These are phyloP conservation scores for Podospora fimiseda DNA, from an alignment of 495 filamentous ascomycete species.

Conservation along the genomic window DNA sequence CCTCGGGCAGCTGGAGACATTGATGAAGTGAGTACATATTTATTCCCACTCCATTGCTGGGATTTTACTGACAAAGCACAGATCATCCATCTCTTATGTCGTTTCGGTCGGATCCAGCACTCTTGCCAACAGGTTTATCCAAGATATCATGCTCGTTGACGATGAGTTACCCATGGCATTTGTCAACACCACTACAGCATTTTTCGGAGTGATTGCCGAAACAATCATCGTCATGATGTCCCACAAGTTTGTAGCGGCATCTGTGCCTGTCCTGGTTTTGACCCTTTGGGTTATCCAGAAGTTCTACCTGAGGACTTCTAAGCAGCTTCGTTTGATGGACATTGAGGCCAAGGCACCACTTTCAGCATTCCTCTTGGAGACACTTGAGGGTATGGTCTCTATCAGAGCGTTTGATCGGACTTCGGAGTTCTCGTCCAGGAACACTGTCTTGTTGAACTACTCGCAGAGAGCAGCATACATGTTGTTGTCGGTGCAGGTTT, in stretches of 20 bases:
- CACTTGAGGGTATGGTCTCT: constrained; percentile 38
- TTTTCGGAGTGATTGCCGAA: constrained; percentile 16
- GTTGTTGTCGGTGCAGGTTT: constrained; percentile 41
- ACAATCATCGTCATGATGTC: constrained; percentile 12
- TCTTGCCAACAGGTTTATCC: constrained; percentile 7
- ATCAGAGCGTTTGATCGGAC: constrained; percentile 44
- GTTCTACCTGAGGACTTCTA: constrained; percentile 51
- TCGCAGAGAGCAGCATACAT: constrained; percentile 42
- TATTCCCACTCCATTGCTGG: not conserved
- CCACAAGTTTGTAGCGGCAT: constrained; percentile 7
- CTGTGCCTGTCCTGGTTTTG: constrained; percentile 27
- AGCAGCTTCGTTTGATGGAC: constrained; percentile 53
- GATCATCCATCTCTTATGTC: constrained; percentile 5
- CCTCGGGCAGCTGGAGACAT: constrained; percentile 2
- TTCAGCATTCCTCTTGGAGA: constrained; percentile 36
- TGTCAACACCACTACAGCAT: constrained; percentile 9
- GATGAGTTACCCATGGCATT: constrained; percentile 7
- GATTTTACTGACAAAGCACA: not conserved
- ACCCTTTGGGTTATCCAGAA: constrained; percentile 44
- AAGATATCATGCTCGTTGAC: constrained; percentile 8
- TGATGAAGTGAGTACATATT: constrained; percentile 6
- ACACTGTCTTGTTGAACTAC: constrained; percentile 45
- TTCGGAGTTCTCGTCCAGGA: constrained; percentile 24
- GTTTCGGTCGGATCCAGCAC: constrained; percentile 5
- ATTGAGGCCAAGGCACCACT: constrained; percentile 36